Conservation (phyloP, 441 rosid genomes). For the Populus hybrid region DNA sequence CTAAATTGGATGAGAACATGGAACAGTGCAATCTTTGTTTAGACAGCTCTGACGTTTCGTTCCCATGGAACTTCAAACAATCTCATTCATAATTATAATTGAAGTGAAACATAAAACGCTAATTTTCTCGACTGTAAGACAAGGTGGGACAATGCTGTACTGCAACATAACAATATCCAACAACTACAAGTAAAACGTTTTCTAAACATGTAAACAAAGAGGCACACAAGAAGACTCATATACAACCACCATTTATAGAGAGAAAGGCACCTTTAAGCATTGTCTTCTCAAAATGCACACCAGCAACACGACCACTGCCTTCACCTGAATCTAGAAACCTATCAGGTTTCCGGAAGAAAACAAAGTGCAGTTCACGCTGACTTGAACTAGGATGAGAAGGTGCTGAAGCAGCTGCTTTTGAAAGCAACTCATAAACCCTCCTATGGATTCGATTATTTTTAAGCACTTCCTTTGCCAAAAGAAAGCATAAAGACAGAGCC, state of each 20-base stretch:
- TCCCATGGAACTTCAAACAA: background rate
- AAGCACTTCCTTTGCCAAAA: constrained; percentile 76
- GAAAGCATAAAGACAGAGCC: constrained; percentile 18
- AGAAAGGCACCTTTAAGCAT: constrained; percentile 55
- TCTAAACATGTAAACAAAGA: background rate
- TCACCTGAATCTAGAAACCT: constrained; percentile 62
- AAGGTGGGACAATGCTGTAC: background rate
- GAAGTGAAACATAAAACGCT: background rate
- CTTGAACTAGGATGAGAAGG: constrained; percentile 44
- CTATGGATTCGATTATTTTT: constrained; percentile 65
- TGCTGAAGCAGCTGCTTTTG: constrained; percentile 55
- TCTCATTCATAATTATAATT: background rate
- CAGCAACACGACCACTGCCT: constrained; percentile 58
- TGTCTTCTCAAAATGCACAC: constrained; percentile 77
- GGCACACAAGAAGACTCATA: background rate
- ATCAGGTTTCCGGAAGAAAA: constrained; percentile 79
- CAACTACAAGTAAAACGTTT: background rate
- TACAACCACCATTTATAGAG: background rate
- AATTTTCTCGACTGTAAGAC: background rate
- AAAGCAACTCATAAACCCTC: constrained; percentile 79
- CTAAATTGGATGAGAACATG: background rate
- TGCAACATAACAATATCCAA: too few relatives aligned
- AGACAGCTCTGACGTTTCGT: background rate
- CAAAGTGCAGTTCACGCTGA: constrained; percentile 80
- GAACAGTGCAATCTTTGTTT: background rate